Conservation (phyloP, 306 rosid species). For the barrel medic (Medicago truncatula) region MtrunA17r5.0-ANR NC_053044.1:45934501-45935000, state of each 20-base stretch:
- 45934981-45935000: conserved; percentile 77
- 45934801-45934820: too few species aligned
- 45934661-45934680: conserved; percentile 80
- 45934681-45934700: conserved; percentile 99
- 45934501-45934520: too few species aligned
- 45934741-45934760: neutral
- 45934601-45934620: neutral
- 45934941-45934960: conserved; percentile 95
- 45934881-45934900: conserved; percentile 89
- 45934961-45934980: conserved; percentile 79
- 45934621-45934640: conserved; percentile 5
- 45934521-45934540: neutral
- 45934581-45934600: neutral
- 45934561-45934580: too few species aligned
- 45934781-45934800: neutral
- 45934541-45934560: neutral
- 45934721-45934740: neutral
- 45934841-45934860: conserved; percentile 67
- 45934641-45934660: conserved; percentile 94
- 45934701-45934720: conserved; percentile 69
- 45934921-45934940: conserved; percentile 71
- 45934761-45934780: neutral
- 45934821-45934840: too few species aligned
- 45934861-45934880: conserved; percentile 87
- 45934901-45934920: conserved; percentile 78